Evolutionary conservation across 352 stramenopile genomes (phyloP).

Genomic region (Phytophthora macrochlamydospora): DNA sequence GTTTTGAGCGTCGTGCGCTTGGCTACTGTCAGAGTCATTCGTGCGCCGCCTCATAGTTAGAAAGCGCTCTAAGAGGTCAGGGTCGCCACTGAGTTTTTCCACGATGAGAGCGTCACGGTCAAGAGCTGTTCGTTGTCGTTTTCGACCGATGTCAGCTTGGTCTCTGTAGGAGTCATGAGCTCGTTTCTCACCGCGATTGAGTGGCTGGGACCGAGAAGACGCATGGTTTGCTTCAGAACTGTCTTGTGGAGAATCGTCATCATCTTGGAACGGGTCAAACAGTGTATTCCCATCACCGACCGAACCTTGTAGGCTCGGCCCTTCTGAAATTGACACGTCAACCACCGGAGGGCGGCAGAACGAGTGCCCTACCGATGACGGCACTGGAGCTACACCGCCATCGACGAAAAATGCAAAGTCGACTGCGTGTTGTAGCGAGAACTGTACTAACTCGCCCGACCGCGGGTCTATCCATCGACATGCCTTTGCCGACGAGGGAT

Average conservation of each 20-base stretch:
- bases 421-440: slow-evolving; percentile 1
- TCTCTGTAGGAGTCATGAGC: not conserved
- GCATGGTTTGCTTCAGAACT: not conserved
- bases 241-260: slow-evolving; percentile 3
- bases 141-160: not conserved
- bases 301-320: not conserved
- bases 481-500: not conserved
- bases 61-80: slow-evolving; percentile 7
- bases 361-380: not conserved
- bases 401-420: not conserved
- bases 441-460: not conserved
- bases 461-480: slow-evolving; percentile 13
- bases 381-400: slow-evolving; percentile 2
- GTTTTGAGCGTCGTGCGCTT: too few relatives aligned
- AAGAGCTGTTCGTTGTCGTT: not conserved
- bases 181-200: not conserved
- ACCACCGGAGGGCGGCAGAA: not conserved
- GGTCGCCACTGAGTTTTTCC: slow-evolving; percentile 5
- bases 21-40: not conserved
- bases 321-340: not conserved
- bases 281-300: slow-evolving; percentile 1
- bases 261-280: slow-evolving; percentile 6
- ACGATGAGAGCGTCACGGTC: slow-evolving; percentile 9
- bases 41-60: not conserved
- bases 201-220: not conserved